These are phyloP conservation scores for Rosellinia necatrix DNA, from an alignment of 2,329 filamentous ascomycete species.

Conservation along the genomic window DNA sequence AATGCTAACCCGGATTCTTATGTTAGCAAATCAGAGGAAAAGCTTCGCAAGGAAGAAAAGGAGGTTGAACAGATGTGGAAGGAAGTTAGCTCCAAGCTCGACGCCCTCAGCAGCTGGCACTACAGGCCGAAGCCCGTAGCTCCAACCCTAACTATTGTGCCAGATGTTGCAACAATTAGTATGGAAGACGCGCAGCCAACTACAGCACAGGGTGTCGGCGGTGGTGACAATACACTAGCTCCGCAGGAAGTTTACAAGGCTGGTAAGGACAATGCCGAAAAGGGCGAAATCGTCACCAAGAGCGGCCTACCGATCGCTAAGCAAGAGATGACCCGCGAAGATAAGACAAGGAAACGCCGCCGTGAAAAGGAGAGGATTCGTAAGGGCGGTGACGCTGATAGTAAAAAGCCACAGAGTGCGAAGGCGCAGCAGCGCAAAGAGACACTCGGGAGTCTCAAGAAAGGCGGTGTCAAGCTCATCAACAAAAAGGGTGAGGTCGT, in stretches of 20 bases:
- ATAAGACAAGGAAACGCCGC: slow-evolving; percentile 75
- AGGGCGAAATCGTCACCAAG: slow-evolving; percentile 76
- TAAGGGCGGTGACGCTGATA: slow-evolving; percentile 63
- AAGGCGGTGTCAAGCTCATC: slow-evolving; percentile 89
- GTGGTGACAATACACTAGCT: slow-evolving; percentile 75
- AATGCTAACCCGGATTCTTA: slow-evolving; percentile 77
- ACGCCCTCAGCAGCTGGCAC: slow-evolving; percentile 90
- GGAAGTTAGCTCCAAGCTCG: slow-evolving; percentile 77
- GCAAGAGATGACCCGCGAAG: slow-evolving; percentile 87
- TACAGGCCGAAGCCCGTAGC: slow-evolving; percentile 89
- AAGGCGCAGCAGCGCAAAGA: slow-evolving; percentile 61
- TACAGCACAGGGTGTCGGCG: slow-evolving; percentile 73
- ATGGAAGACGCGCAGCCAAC: slow-evolving; percentile 96
- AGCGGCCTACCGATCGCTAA: slow-evolving; percentile 76
- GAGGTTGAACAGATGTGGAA: slow-evolving; percentile 86
- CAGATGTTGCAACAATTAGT: slow-evolving; percentile 86
- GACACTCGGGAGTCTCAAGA: slow-evolving; percentile 51
- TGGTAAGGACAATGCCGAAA: slow-evolving; percentile 65
- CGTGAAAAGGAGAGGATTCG: slow-evolving; percentile 84
- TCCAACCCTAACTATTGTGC: slow-evolving; percentile 81
- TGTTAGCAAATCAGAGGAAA: slow-evolving; percentile 81
- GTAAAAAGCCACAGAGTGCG: slow-evolving; percentile 58
- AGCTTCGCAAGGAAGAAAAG: slow-evolving; percentile 77
- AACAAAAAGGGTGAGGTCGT: slow-evolving; percentile 85
- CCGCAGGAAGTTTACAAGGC: slow-evolving; percentile 93